Percentiles rank a stretch among this genome's conserved stretches.
Evolutionary conservation across 1,139 yeast genomes (phyloP).

Genomic region (Suhomyces coccinellae): DNA sequence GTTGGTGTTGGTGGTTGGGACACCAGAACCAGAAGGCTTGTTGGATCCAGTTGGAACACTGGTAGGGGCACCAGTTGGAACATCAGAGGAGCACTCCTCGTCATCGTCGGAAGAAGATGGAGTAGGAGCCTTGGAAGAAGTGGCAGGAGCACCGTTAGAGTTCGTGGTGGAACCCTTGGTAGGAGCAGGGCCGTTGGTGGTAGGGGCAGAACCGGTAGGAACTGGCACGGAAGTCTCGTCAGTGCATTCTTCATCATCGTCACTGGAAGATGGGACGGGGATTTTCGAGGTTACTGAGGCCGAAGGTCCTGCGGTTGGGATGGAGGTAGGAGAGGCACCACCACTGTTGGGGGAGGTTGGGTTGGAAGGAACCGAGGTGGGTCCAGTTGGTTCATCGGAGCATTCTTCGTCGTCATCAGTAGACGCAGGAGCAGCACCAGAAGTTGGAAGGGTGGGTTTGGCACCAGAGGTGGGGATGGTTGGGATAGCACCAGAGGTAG

Average conservation of each 20-base stretch:
- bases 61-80: not conserved
- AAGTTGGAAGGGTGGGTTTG: not conserved
- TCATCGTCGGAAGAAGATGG: conserved; percentile 10
- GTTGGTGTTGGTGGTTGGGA: not conserved
- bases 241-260: conserved; percentile 9
- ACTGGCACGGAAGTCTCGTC: not conserved
- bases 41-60: not conserved
- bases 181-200: not conserved
- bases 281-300: conserved; percentile 6
- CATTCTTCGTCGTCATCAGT: conserved; percentile 16
- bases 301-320: conserved; percentile 2
- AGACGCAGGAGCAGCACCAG: conserved; percentile 1
- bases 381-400: conserved; percentile 3
- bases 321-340: not conserved
- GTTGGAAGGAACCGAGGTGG: not conserved
- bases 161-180: not conserved
- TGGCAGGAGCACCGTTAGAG: not conserved
- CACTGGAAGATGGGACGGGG: conserved; percentile 4
- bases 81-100: conserved; percentile 9
- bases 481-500: not conserved
- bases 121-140: too few relatives aligned
- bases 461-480: not conserved
- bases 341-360: not conserved
- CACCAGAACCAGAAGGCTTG: not conserved
- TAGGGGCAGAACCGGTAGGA: not conserved